Base-by-base conservation (phyloP, 2,329 filamentous ascomycete species). In the Westerdykella ornata region DNA sequence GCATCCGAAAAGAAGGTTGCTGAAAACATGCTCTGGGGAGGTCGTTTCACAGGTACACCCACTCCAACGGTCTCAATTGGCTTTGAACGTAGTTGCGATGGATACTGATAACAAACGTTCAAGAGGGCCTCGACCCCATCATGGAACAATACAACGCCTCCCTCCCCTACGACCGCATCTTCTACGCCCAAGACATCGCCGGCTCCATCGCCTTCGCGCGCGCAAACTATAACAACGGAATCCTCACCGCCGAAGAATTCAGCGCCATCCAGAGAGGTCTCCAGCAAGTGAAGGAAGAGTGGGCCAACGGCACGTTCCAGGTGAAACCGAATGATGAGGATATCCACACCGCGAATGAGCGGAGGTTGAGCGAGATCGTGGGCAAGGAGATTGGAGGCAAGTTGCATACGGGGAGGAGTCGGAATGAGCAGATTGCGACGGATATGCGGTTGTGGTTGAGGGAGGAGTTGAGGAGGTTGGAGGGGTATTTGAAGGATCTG, bases 391-490 rank as follows among this genome's bases (percentile, higher is more conserved):
- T 85, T 43, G 87, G 83, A 1, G 88, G 89, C 17, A 95, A 95
- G 72, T 77, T 95, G 43, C 89, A 95, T 68, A 95, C 88, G n/a
- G 72, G 72, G 33, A 82, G 89, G 39, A 89, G 84, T 65, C 78
- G 88, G 54, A 95, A 95, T 60, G 88, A 96, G 68, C 88, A 95
- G 69, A 81, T 94, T 42, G 88, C 82, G 36, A 89, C 84, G 16
- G 88, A 94, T 58, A 90, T 95, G 85, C 82, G 88, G 46, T 72
- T 95, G 64, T 96, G 88, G 88, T 69, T 94, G 48, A 77, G 87
- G 33, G 82, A 89, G 49, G 76, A 84, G 69, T 71, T 95, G 43
- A 75, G 75, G 42, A 72, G 73, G 49, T 78, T 94, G 38, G 86
- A 94, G 54, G 64, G 54, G 28, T 79, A 81, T 54, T 73, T 95